Evolutionary conservation across 108 stramenopile genomes (phyloP).

Genomic region (Nannochloropsis oceanica): DNA sequence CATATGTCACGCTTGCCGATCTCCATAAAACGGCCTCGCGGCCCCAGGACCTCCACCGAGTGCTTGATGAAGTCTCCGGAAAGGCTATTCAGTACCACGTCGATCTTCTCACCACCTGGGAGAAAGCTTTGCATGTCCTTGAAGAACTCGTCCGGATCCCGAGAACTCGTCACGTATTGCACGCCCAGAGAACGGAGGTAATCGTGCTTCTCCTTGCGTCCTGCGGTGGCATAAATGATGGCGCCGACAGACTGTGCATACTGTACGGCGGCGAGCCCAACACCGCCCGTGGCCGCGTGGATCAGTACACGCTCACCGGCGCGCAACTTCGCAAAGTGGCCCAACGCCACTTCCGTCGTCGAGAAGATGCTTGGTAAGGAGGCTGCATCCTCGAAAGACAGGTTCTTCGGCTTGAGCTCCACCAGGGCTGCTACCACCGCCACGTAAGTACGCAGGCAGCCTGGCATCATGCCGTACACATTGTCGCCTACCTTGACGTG

Average conservation of each 20-base stretch:
- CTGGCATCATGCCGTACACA: not conserved
- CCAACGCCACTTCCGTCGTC: not conserved
- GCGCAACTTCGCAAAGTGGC: not conserved
- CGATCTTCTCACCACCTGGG: not conserved
- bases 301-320: not conserved
- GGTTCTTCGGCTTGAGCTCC: not conserved
- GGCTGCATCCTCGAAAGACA: not conserved
- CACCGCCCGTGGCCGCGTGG: not conserved
- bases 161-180: not conserved
- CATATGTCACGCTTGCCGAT: not conserved
- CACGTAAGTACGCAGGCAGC: not conserved
- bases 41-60: not conserved
- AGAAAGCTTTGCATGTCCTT: not conserved
- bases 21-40: not conserved
- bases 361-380: not conserved
- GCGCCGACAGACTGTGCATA: not conserved
- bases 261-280: not conserved
- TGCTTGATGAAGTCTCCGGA: not conserved
- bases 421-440: not conserved
- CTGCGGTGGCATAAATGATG: not conserved
- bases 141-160: not conserved
- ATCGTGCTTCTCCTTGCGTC: not conserved
- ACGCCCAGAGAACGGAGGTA: not conserved
- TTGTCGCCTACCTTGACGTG: not conserved
- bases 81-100: not conserved